Evolutionary conservation across 305 asterid genomes (phyloP), one percentile per base, ranked within the genome.

Genomic region (Ruellia speciosa): DNA sequence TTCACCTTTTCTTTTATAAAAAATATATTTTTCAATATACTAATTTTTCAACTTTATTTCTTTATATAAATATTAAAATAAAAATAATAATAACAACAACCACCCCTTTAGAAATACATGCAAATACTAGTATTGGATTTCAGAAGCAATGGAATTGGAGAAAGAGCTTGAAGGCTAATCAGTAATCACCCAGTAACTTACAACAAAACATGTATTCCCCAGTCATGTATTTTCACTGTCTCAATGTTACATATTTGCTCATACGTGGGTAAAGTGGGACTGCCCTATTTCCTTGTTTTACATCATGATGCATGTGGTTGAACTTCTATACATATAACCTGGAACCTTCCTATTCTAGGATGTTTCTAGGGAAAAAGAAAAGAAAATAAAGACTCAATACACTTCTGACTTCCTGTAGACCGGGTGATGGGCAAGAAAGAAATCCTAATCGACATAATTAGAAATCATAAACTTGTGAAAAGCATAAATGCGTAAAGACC

Each of bases 281-380:
- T 24, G 31, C 31, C 31, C 3, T 24, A 24, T 24, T 1, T 49
- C 17, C 67, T 64, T 62, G 18, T 69, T 69, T 66, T 74, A 74
- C 83, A 74, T 56, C 68, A 68, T 33, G 41, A 45, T 14, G 24
- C 20, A 48, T 28, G 68, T 65, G 52, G 58, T 54, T 66, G 34
- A 53, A 67, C 70, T 47, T 63, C 76, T 71, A 68, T 73, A 71
- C 70, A 66, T 19, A 41, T 52, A 5, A 49, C 31, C 53, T 60
- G 28, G 50, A 55, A 47, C 34, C 54, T 13, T 19, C 43, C 74
- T 59, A 50, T 34, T 58, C 56, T 17, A 45, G 52, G 62, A 60
- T 51, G 48, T 57, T 54, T 53, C 24, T 13, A 17, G 10, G 34
- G 15, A 5, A 19, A 35, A 14, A 7, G 34, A 14, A 5, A 14